A percentile compares a stretch with the other conserved stretches of the same genome.
These are phyloP conservation scores for Aspergillus sp. DNA, from an alignment of 2,329 filamentous ascomycete species.

Conservation along the genomic window DNA sequence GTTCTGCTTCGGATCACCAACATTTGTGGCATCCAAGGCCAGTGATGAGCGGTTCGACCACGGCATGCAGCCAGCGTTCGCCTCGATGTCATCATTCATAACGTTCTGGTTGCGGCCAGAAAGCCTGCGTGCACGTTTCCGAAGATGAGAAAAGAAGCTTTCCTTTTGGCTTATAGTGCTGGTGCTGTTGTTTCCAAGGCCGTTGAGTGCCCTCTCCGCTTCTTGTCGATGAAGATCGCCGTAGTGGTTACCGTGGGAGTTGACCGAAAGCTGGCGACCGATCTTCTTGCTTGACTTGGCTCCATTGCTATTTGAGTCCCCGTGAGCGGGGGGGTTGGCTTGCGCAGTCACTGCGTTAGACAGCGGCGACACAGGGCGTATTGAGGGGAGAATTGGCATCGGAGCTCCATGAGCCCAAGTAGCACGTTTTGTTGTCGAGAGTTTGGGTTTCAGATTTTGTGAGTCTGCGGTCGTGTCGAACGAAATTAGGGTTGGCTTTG, in stretches of 20 bases:
- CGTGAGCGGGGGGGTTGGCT: conserved; percentile 64
- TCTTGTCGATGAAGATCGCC: conserved; percentile 86
- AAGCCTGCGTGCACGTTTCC: conserved; percentile 87
- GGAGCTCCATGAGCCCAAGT: conserved; percentile 90
- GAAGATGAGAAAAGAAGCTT: conserved; percentile 95
- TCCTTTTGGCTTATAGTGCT: conserved; percentile 84
- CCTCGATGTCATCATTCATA: conserved; percentile 82
- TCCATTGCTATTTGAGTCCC: conserved; percentile 43
- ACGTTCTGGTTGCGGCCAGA: conserved; percentile 89
- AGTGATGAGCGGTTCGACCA: conserved; percentile 88
- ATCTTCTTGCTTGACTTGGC: conserved; percentile 81
- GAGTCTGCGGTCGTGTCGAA: conserved; percentile 42
- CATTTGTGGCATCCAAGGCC: conserved; percentile 63
- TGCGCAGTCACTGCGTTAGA: conserved; percentile 90
- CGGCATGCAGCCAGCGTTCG: conserved; percentile 86
- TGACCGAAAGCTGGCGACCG: conserved; percentile 87
- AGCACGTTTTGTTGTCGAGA: conserved; percentile 72
- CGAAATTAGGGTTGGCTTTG: conserved; percentile 46
- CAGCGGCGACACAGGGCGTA: conserved; percentile 92
- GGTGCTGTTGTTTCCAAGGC: conserved; percentile 65
- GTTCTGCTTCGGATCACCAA: conserved; percentile 45
- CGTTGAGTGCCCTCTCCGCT: conserved; percentile 85
- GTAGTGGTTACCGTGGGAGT: conserved; percentile 91
- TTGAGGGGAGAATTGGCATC: conserved; percentile 94
- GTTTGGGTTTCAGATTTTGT: conserved; percentile 52